These are phyloP conservation scores for Herpetospermum pedunculosum DNA, from an alignment of 306 rosid species.

Conservation along the genomic window DNA sequence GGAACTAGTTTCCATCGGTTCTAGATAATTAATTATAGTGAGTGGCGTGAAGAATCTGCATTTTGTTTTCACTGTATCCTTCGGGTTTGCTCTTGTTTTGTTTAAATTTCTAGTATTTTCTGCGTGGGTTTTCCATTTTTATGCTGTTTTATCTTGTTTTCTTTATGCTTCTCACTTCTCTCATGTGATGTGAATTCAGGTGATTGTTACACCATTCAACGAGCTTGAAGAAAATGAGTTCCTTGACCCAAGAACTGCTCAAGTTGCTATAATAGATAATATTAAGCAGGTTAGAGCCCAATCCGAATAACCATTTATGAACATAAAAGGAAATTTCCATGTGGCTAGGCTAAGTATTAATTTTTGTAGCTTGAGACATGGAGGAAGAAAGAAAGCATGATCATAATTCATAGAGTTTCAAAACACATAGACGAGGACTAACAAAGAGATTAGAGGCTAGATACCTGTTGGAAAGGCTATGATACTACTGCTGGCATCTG, in stretches of 20 bases:
- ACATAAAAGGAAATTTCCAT: neutral
- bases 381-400: neutral
- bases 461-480: too few relatives aligned
- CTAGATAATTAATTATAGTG: neutral
- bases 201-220: slow-evolving; percentile 62
- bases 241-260: slow-evolving; percentile 87
- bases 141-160: neutral
- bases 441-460: too few relatives aligned
- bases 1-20: neutral
- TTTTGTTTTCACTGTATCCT: neutral
- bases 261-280: slow-evolving; percentile 77
- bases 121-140: neutral
- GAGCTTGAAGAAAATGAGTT: slow-evolving; percentile 53
- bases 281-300: slow-evolving; percentile 54
- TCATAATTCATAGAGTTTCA: too few relatives aligned
- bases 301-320: neutral
- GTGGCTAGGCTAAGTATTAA: neutral
- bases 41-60: neutral
- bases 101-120: neutral
- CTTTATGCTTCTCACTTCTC: neutral
- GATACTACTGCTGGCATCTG: too few relatives aligned
- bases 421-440: too few relatives aligned
- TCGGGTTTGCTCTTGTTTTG: neutral
- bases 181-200: slow-evolving; percentile 34
- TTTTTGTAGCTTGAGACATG: neutral